Base-by-base conservation (phyloP, 257 asterid genomes). In the Nicotiana tomentosiformis region DNA sequence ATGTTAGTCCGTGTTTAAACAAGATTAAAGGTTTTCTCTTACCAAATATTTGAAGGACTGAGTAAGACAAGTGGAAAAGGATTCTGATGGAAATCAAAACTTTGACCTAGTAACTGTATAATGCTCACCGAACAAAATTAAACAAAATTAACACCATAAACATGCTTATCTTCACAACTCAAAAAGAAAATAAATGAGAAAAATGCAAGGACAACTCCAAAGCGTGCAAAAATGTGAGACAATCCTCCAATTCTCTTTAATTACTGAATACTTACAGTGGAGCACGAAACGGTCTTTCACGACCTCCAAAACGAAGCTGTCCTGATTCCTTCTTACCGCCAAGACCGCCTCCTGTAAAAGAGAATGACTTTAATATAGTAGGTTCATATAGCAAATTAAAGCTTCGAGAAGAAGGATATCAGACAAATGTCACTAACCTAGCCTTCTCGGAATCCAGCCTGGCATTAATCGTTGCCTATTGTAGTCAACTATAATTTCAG, bases 271-370 rank as follows among this genome's bases (percentile, higher is more conserved):
- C 23, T 72, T 72, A 72, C 78, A 72, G 60, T 14, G 78, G 78
- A 20, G 78, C 78, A 23, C 78, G 60, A 46, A 72, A 72, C n/a
- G 78, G 99, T 84, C 98, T 92, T 81, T 96, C 98, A 76, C 99
- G 92, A 82, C 99, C 99, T 77, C 99, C 98, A 86, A 96, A 96
- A 61, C 99, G 94, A 85, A 96, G 96, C 84, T 96, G 98, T 65
- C 99, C 98, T 10, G 98, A 96, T 89, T 96, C 99, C 89, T 96
- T 96, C 91, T 90, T 96, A 49, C 99, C 98, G 37, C 98, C 98
- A 77, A 93, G 97, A 76, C 99, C 98, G 53, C 99, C 99, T 51
- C 99, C 98, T 95, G 88, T 77, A 69, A 33, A 83, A 85, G 32
- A 74, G 35, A 77, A 84, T 78, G 70, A 23, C 53, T 14, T 55